Percentiles rank a stretch among this genome's conserved stretches.
These are phyloP conservation scores for Cutaneotrichosporon sp. DNA, from an alignment of 1,284 basidiomycete genomes.

Conservation along the genomic window DNA sequence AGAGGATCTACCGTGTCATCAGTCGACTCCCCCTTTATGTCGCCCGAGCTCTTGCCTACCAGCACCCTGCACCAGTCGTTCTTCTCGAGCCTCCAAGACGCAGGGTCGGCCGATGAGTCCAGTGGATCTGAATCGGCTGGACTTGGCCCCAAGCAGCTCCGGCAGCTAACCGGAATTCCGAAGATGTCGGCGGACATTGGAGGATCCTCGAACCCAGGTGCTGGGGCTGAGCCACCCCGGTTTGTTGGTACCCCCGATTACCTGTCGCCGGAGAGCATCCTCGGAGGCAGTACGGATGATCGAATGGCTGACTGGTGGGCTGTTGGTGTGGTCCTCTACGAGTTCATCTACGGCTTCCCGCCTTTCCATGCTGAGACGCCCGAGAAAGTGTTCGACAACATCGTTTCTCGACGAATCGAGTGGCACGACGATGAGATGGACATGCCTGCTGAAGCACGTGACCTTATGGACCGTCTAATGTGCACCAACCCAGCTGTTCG, in stretches of 20 bases:
- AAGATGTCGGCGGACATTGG: slow-evolving; percentile 50
- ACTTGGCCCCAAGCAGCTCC: slow-evolving; percentile 69
- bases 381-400: slow-evolving; percentile 97
- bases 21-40: slow-evolving; percentile 43
- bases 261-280: slow-evolving; percentile 90
- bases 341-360: slow-evolving; percentile 94
- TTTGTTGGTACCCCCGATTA: slow-evolving; percentile 98
- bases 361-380: slow-evolving; percentile 97
- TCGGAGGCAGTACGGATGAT: slow-evolving; percentile 93
- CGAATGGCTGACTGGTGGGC: slow-evolving; percentile 99
- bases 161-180: slow-evolving; percentile 51
- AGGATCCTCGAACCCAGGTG: background rate
- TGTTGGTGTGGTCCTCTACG: slow-evolving; percentile 94
- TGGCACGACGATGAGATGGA: slow-evolving; percentile 91
- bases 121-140: slow-evolving; percentile 80
- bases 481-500: slow-evolving; percentile 73
- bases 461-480: slow-evolving; percentile 87
- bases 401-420: slow-evolving; percentile 88
- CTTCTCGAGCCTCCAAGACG: slow-evolving; percentile 52
- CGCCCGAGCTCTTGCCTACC: slow-evolving; percentile 47
- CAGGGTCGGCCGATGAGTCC: slow-evolving; percentile 64
- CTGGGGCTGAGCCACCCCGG: slow-evolving; percentile 62
- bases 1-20: slow-evolving; percentile 65
- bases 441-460: slow-evolving; percentile 75
- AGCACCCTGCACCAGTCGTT: slow-evolving; percentile 64